A percentile compares a stretch with the other conserved stretches of the same genome.
phyloP scores from a whole-genome alignment of 805 yeast species.

The Tetrapisispora fleetii region DNA sequence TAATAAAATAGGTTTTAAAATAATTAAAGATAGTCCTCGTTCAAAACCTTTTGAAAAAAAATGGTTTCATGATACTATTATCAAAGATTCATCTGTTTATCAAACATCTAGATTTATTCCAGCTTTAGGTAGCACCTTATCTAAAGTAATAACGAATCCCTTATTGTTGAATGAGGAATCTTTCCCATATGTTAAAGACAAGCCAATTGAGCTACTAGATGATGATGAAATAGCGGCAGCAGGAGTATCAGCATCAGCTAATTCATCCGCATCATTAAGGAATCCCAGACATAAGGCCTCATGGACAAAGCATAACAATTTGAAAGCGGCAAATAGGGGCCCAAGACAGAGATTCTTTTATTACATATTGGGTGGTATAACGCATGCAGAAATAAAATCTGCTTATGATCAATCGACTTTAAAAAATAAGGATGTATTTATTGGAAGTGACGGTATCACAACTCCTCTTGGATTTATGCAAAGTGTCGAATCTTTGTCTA shows the following conservation, averaged over 20 bases:
- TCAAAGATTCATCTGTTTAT: constrained; percentile 32
- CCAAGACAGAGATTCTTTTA: constrained; percentile 64
- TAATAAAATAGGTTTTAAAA: constrained; percentile 46
- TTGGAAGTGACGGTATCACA: constrained; percentile 72
- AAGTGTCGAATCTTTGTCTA: constrained; percentile 30
- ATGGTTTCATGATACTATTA: constrained; percentile 43
- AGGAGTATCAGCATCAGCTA: constrained; percentile 25
- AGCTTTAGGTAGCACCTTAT: constrained; percentile 50
- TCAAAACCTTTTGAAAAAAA: constrained; percentile 39
- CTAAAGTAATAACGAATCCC: constrained; percentile 40
- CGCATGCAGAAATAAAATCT: constrained; percentile 70
- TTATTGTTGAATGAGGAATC: constrained; percentile 40
- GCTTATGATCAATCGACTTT: constrained; percentile 57
- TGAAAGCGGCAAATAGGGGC: constrained; percentile 21
- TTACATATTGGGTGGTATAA: constrained; percentile 83
- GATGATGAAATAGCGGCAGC: constrained; percentile 29
- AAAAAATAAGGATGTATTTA: constrained; percentile 59
- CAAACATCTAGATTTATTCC: constrained; percentile 68
- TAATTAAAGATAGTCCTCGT: constrained; percentile 36
- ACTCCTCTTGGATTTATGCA: constrained; percentile 39
- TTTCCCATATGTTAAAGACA: constrained; percentile 71
- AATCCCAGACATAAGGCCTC: constrained; percentile 66
- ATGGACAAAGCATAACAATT: constrained; percentile 47
- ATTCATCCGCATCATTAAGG: constrained; percentile 44
- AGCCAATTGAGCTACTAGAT: constrained; percentile 44